Evolutionary conservation across 2,329 filamentous ascomycete species (phyloP), one percentile per base, ranked within the genome.

Genomic region (Lithohypha guttulata): DNA sequence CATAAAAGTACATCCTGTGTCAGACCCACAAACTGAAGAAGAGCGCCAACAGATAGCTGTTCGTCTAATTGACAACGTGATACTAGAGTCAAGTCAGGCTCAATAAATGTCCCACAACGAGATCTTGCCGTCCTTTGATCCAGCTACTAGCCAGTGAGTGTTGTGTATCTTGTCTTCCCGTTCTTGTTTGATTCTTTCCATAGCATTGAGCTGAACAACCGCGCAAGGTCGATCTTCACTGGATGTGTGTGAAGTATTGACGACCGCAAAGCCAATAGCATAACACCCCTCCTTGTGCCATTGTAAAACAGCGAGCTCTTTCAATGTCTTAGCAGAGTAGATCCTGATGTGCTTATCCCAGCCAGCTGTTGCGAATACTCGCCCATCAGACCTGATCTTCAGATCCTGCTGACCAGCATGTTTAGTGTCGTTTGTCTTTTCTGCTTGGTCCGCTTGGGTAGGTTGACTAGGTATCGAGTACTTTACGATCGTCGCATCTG

Each of bases 81-180:
- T 93, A 39, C 58, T 89, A 22, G 63, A 69, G 50, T 55, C 61
- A 33, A 51, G 25, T 19, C 28, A 23, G 9, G 29, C n/a, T 37
- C 53, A 87, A 59, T 91, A 98, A 42, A 96, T 78, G 63, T 95
- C 84, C 91, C 91, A 98, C 50, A 98, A 64, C 55, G 85, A 93
- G 46, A 96, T 76, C 58, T 93, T 94, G 13, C 89, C 91, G 63
- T 96, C 91, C 59, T 96, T 98, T 40, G 84, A 82, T 1, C 91
- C 91, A 1, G 77, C 84, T 13, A 81, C 91, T 36, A 96, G 59
- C 87, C 89, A 96, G 59, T 96, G 89, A 17, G 80, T 81, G 35
- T 66, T 67, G 53, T 73, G 77, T 8, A 81, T 79, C 51, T 76
- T 77, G 23, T 65, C 65, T 15, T 76, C 65, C 40, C 84, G 68